phyloP scores from a whole-genome alignment of 2,329 filamentous ascomycete genomes.

The Talaromyces atroroseus region DNA sequence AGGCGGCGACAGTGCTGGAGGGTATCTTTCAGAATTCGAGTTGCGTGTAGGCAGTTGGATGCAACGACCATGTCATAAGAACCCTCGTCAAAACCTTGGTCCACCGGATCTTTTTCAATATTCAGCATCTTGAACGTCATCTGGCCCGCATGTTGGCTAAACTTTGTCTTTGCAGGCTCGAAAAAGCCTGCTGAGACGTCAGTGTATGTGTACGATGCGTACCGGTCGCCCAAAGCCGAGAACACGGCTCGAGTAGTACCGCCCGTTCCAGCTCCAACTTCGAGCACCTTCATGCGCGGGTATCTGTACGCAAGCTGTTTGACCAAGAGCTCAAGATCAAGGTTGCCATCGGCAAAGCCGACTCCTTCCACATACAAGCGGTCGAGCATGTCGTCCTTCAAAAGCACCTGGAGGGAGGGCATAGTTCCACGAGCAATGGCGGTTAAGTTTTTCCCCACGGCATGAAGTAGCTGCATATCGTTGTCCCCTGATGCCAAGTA shows the following conservation, averaged over 20 bases:
- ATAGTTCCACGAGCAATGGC: conserved; percentile 29
- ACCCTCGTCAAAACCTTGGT: conserved; percentile 25
- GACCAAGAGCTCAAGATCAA: conserved; percentile 21
- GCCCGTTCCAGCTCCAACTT: conserved; percentile 43
- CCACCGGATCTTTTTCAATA: conserved; percentile 20
- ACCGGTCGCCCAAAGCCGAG: conserved; percentile 16
- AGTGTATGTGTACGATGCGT: conserved; percentile 16
- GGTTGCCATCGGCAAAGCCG: conserved; percentile 14
- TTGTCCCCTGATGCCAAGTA: too few relatives aligned
- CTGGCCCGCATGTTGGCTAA: neutral
- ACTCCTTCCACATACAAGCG: conserved; percentile 28
- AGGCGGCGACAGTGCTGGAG: conserved; percentile 22
- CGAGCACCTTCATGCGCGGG: conserved; percentile 40
- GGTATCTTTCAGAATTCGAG: conserved; percentile 18
- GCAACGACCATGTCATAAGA: conserved; percentile 30
- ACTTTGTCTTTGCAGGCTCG: conserved; percentile 11
- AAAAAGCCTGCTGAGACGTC: conserved; percentile 21
- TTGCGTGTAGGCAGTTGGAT: conserved; percentile 31
- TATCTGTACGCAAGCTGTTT: conserved; percentile 33
- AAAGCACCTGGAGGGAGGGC: conserved; percentile 35
- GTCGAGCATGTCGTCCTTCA: conserved; percentile 29
- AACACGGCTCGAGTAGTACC: conserved; percentile 36
- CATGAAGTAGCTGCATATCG: neutral
- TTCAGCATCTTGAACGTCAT: conserved; percentile 27
- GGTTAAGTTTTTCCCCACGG: conserved; percentile 30